Evolutionary conservation across 257 asterid species (phyloP), one percentile per base, ranked within the genome.

Genomic region (Pogostemon cablin): DNA sequence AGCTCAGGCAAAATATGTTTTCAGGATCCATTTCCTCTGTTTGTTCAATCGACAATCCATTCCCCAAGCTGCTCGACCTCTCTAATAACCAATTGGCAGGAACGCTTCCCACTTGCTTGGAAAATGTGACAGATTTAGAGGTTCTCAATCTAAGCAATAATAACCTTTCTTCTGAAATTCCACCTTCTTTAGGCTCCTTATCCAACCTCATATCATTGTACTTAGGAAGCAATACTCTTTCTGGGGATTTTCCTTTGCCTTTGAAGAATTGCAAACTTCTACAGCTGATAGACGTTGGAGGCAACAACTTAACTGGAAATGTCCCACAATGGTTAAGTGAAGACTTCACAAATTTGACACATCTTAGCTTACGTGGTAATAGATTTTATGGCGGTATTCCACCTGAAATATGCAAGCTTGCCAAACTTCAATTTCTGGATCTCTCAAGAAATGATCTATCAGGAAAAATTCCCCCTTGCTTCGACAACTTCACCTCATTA

Each of bases 1-100:
- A 49, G 11, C 77, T 80, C 58, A 60, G 62, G 5, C 68, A 50
- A 3, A 80, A 83, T 65, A 71, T n/a, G 68, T 78, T 83, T 12
- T 2, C 5, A 4, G 82, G 82, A n/a, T 68, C 83, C 4, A 35
- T 83, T 34, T 17, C 61, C 9, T 53, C 62, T 15, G 10, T 78
- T 0, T 80, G 85, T 56, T 34, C 7, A 8, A 39, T 7, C 47
- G 1, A 0, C 2, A 20, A 9, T 25, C 0, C 12, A 32, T 0
- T 6, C 0, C 9, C 20, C 50, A 12, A 2, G 10, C 78, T 3
- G 73, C 65, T 59, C 1, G 65, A 78, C 38, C 72, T 20, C 25
- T 20, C 25, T 20, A 20, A 20, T 20, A 20, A 20, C 25, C 25
- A 20, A 20, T 20, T 20, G 0, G 10, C 11, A 38, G 68, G 41